Evolutionary conservation across 305 asterid species (phyloP).

Genomic region (Fraxinus velutina): DNA sequence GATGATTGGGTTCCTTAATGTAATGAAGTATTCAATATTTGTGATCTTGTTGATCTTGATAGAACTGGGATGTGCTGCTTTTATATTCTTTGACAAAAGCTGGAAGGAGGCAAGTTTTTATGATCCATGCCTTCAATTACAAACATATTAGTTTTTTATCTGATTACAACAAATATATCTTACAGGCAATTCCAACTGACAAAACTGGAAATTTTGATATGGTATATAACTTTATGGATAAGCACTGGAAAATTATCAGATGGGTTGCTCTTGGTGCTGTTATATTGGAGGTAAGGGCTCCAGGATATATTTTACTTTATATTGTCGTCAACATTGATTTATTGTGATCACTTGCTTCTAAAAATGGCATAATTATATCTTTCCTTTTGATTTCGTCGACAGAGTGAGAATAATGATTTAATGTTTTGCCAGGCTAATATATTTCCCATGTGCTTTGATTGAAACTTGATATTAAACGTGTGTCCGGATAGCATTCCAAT

Average conservation of each 20-base stretch:
- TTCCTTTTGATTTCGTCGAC: neutral
- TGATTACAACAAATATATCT: conserved; percentile 20
- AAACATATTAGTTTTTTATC: conserved; percentile 12
- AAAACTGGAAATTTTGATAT: conserved; percentile 73
- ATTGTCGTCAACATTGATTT: neutral
- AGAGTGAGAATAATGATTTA: neutral
- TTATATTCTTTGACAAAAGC: conserved; percentile 86
- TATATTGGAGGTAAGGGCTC: conserved; percentile 55
- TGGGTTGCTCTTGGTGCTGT: conserved; percentile 94
- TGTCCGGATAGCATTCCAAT: neutral
- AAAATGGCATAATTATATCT: neutral
- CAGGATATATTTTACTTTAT: neutral
- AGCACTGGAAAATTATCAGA: conserved; percentile 70
- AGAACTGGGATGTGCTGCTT: conserved; percentile 81
- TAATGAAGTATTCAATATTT: conserved; percentile 64
- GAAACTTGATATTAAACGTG: neutral
- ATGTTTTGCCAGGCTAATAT: neutral
- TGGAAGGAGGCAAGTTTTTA: conserved; percentile 70
- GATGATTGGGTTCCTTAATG: conserved; percentile 61
- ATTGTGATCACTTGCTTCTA: neutral
- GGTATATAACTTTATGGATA: conserved; percentile 63
- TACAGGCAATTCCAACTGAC: conserved; percentile 79
- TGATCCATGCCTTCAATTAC: conserved; percentile 17
- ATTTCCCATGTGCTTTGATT: neutral
- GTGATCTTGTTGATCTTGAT: conserved; percentile 76